Evolutionary conservation across 2,329 filamentous ascomycete species (phyloP).

Genomic region (Cladosporium sp.): DNA sequence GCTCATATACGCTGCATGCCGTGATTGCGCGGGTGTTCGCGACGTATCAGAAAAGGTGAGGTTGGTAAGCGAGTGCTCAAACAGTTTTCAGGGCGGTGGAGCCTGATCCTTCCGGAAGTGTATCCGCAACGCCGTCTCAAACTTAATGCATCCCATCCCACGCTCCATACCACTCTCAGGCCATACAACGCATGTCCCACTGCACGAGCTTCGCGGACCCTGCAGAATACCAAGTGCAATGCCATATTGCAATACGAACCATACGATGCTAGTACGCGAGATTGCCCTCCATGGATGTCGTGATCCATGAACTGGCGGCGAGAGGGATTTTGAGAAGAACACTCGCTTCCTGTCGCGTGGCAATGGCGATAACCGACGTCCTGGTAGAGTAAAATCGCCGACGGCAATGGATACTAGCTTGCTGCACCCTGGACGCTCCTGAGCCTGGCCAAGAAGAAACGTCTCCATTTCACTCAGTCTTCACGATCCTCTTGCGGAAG

Average conservation of each 20-base stretch:
- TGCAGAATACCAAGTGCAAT: not conserved
- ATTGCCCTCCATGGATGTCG: not conserved
- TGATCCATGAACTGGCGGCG: not conserved
- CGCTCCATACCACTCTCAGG: not conserved
- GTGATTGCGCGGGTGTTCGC: not conserved
- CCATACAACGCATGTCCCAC: not conserved
- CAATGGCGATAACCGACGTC: not conserved
- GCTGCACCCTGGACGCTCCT: not conserved
- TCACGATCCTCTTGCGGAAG: not conserved
- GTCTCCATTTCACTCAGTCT: not conserved
- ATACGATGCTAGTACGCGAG: not conserved
- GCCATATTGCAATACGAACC: not conserved
- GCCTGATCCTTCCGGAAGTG: not conserved
- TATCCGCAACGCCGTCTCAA: not conserved
- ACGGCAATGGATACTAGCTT: not conserved
- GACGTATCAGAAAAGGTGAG: not conserved
- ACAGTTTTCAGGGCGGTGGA: not conserved
- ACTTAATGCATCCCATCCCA: not conserved
- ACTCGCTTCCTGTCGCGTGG: not conserved
- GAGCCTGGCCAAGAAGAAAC: not conserved
- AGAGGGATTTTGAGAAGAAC: not conserved
- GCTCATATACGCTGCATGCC: not conserved
- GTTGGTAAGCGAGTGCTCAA: constrained; percentile 3
- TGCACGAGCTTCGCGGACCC: not conserved
- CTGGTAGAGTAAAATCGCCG: not conserved